phyloP scores from a whole-genome alignment of 2,329 filamentous ascomycete genomes.

The Fusarium mundagurra region DNA sequence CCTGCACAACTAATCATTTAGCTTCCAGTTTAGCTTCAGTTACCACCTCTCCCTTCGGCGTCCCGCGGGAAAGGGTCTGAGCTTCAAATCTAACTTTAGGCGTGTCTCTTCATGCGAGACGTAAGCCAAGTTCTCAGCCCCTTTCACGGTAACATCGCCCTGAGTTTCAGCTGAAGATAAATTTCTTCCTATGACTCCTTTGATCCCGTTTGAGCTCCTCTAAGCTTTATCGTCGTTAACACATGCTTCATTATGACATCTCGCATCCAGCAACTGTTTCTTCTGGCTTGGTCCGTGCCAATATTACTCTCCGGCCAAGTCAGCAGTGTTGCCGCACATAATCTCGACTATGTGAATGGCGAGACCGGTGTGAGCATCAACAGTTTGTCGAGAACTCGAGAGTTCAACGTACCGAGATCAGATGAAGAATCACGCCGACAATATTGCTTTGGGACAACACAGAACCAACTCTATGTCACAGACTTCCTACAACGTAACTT shows the following conservation, averaged over 20 bases:
- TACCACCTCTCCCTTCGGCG: not conserved
- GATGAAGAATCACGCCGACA: not conserved
- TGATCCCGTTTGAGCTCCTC: rapidly evolving
- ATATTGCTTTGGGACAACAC: not conserved
- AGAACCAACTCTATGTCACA: not conserved
- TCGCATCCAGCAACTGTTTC: not conserved
- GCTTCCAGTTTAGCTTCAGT: not conserved
- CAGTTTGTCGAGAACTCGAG: rapidly evolving
- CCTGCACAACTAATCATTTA: not conserved
- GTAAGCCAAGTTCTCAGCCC: not conserved
- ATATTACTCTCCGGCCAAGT: not conserved
- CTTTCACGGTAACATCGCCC: not conserved
- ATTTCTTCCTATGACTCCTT: not conserved
- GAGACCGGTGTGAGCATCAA: not conserved
- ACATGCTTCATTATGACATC: not conserved
- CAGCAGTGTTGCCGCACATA: too few relatives aligned
- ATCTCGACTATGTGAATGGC: not conserved
- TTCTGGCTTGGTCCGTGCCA: not conserved
- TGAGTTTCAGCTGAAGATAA: not conserved
- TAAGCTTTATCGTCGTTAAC: rapidly evolving
- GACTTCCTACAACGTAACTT: not conserved
- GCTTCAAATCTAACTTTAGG: not conserved
- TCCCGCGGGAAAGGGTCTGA: not conserved
- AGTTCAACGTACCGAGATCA: not conserved
- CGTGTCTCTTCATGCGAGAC: not conserved